phyloP scores from a whole-genome alignment of 1,284 basidiomycete genomes.

The Leccinum fuscescens region DNA sequence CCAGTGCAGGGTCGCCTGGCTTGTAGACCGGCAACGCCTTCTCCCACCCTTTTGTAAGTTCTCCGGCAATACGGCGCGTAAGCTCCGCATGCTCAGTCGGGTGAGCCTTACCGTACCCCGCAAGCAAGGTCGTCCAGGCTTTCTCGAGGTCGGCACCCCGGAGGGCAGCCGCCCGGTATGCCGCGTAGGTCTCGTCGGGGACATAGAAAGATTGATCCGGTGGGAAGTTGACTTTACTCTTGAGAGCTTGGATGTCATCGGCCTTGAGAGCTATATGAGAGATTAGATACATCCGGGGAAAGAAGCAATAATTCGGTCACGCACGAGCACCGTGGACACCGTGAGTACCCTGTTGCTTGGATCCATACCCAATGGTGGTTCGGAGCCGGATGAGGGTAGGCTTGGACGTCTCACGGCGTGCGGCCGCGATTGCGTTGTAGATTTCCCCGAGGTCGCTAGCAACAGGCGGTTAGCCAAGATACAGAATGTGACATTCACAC shows the following conservation, averaged over 20 bases:
- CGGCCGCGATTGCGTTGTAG: constrained; percentile 77
- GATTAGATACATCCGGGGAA: background rate
- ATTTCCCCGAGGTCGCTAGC: constrained; percentile 77
- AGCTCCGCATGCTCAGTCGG: constrained; percentile 65
- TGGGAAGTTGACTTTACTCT: constrained; percentile 84
- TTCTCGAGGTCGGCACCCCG: constrained; percentile 75
- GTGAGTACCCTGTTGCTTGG: constrained; percentile 88
- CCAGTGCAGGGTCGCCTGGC: constrained; percentile 74
- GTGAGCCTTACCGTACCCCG: constrained; percentile 75
- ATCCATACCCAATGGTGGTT: constrained; percentile 94
- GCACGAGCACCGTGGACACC: constrained; percentile 89
- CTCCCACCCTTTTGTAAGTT: constrained; percentile 88
- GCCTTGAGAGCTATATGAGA: constrained; percentile 75
- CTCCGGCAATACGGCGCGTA: constrained; percentile 78
- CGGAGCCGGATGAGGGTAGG: constrained; percentile 85
- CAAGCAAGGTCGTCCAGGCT: constrained; percentile 76
- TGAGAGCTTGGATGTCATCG: constrained; percentile 85
- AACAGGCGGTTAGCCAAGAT: constrained; percentile 4
- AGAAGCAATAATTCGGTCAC: constrained; percentile 27
- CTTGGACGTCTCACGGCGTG: constrained; percentile 74
- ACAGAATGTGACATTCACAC: constrained; percentile 1
- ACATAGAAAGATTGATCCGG: constrained; percentile 80
- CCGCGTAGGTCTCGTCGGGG: constrained; percentile 70
- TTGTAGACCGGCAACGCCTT: constrained; percentile 82
- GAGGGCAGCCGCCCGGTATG: constrained; percentile 67